Evolutionary conservation across 2,329 filamentous ascomycete species (phyloP).

Genomic region (Ascochyta lentis): DNA sequence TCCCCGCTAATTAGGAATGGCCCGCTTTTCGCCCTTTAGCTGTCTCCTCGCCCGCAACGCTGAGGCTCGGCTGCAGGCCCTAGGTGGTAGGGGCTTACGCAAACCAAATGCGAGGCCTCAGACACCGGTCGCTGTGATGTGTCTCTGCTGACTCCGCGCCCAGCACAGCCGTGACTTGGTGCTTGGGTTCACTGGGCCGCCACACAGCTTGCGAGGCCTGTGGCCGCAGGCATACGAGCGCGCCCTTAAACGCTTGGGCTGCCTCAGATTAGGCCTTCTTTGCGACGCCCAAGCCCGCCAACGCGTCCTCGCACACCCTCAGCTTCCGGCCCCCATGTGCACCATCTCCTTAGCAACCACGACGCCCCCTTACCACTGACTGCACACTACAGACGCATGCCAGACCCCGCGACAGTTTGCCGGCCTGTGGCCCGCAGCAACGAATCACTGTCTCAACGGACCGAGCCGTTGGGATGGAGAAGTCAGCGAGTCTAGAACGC

Average conservation of each 20-base stretch:
- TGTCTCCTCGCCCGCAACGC: not conserved
- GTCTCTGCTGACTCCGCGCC: slow-evolving; percentile 9
- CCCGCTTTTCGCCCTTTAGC: not conserved
- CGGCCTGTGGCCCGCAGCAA: slow-evolving; percentile 13
- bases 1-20: slow-evolving; percentile 2
- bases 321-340: slow-evolving; percentile 9
- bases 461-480: slow-evolving; percentile 16
- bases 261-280: slow-evolving; percentile 6
- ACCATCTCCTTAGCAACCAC: slow-evolving; percentile 16
- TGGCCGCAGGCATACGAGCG: slow-evolving; percentile 5
- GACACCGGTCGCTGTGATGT: slow-evolving; percentile 6
- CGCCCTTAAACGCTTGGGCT: slow-evolving; percentile 12
- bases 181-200: slow-evolving; percentile 7
- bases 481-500: slow-evolving; percentile 12
- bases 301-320: slow-evolving; percentile 14
- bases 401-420: slow-evolving; percentile 12
- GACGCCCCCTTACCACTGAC: slow-evolving; percentile 2
- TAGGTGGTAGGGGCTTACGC: slow-evolving; percentile 6
- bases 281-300: slow-evolving; percentile 19
- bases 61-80: slow-evolving; percentile 3
- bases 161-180: not conserved
- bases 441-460: slow-evolving; percentile 6
- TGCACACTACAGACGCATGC: slow-evolving; percentile 9
- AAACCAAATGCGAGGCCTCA: slow-evolving; percentile 1
- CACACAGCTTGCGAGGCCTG: slow-evolving; percentile 6